These are phyloP conservation scores for Ocimum tenuiflorum DNA, from an alignment of 257 asterid species.

Conservation along the genomic window DNA sequence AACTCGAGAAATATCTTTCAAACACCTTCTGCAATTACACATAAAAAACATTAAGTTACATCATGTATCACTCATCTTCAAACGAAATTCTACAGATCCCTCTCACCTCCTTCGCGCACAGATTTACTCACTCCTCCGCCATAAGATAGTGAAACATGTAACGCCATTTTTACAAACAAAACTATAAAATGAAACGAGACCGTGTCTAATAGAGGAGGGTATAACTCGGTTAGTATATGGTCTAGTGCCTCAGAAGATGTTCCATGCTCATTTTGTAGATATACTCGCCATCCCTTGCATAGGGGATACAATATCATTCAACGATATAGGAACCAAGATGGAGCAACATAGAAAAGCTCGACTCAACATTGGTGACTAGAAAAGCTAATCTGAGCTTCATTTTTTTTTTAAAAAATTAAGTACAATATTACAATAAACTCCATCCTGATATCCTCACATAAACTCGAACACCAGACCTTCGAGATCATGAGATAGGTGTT, in stretches of 20 bases:
- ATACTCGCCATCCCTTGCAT: constrained; percentile 88
- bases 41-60: background rate
- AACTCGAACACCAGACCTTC: no score
- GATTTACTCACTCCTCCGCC: constrained; percentile 59
- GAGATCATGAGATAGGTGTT: no score
- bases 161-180: no score
- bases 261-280: constrained; percentile 88
- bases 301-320: no score
- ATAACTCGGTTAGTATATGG: constrained; percentile 58
- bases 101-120: constrained; percentile 42
- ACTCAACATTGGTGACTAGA: no score
- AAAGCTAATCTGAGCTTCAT: no score
- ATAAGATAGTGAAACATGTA: background rate
- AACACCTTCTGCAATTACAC: constrained; percentile 57
- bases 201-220: background rate
- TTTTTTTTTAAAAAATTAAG: no score
- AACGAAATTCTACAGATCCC: constrained; percentile 15
- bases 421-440: no score
- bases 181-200: background rate
- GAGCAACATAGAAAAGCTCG: no score
- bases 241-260: constrained; percentile 65
- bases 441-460: no score
- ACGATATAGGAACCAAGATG: no score
- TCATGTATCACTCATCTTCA: background rate
- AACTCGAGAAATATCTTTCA: constrained; percentile 56